Evolutionary conservation across 495 filamentous ascomycete genomes (phyloP), one percentile per base, ranked within the genome.

Genomic region (Daldinia bambusicola): DNA sequence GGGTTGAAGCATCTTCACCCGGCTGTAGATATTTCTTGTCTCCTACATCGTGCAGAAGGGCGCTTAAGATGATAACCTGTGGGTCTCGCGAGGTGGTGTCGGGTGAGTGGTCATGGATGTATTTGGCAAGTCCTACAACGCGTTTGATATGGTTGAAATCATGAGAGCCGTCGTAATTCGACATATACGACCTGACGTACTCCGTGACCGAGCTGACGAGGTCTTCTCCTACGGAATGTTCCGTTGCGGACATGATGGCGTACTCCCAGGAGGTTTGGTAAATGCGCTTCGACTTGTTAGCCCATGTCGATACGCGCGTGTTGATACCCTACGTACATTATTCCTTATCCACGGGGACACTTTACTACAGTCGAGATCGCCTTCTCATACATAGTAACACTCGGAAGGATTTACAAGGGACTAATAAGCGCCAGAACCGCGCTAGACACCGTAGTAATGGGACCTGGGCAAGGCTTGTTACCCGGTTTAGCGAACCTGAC

Each of bases 31-130:
- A 97, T 78, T 97, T 98, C 75, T 86, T 84, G 75, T 98, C 94
- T 56, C 90, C 92, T 9, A 97, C 89, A 75, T 98, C 94, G 78
- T 98, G 94, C 0, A 97, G 85, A 0, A 96, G 84, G 3, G 93
- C 92, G 0, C 89, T 84, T 2, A 97, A 89, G 26, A 89, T 84
- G 69, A 97, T 83, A 31, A 90, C 79, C 12, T 84, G 79, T 26
- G 79, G 74, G 76, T 92, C 84, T 63, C 72, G 77, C 30, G 55
- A 79, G 75, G 67, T 80, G 57, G 48, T 67, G 60, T 77, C 74
- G 38, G 77, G 61, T 12, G 78, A 74, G 34, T 89, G 79, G 62
- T 91, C 84, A 48, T 85, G 83, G 53, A 84, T 81, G 75, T 79
- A 66, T 55, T 88, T 85, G n/a, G 93, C 86, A 7, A 97, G 86